phyloP scores from a whole-genome alignment of 352 stramenopile species.

The Globisporangium nagaii region DNA sequence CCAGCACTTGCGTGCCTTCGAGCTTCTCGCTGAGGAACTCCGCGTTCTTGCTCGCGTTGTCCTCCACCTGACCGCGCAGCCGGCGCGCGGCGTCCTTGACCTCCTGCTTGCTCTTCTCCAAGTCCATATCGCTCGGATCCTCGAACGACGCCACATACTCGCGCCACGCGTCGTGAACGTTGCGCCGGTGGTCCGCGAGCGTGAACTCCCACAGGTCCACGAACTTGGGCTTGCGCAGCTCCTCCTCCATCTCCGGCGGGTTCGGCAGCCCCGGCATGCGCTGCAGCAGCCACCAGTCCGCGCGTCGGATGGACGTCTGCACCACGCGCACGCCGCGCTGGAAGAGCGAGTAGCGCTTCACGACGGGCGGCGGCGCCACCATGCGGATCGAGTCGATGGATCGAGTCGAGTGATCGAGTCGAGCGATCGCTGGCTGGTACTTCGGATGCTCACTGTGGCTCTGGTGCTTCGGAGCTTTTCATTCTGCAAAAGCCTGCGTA shows the following conservation, averaged over 20 bases:
- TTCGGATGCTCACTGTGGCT: too few species aligned
- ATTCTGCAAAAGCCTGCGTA: too few species aligned
- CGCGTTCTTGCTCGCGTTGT: constrained; percentile 50
- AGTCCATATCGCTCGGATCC: constrained; percentile 41
- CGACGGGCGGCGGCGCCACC: constrained; percentile 8
- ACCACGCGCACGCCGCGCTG: constrained; percentile 62
- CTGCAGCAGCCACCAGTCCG: constrained; percentile 46
- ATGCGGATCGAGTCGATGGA: too few species aligned
- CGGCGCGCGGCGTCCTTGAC: constrained; percentile 38
- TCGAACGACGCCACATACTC: constrained; percentile 69
- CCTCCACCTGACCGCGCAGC: constrained; percentile 49
- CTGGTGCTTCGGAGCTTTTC: too few species aligned
- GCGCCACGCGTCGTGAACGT: constrained; percentile 57
- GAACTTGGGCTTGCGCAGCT: constrained; percentile 41
- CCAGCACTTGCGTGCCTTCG: constrained; percentile 56
- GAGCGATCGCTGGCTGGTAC: neutral
- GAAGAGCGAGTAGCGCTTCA: constrained; percentile 74
- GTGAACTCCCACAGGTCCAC: constrained; percentile 80
- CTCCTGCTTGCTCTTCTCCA: constrained; percentile 62
- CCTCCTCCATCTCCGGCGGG: constrained; percentile 47
- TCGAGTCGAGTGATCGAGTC: too few species aligned
- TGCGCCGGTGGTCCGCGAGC: constrained; percentile 54
- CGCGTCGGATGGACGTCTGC: constrained; percentile 54
- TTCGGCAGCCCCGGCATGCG: constrained; percentile 67
- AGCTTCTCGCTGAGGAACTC: constrained; percentile 57